Conservation (phyloP, 495 filamentous ascomycete genomes). For the Aspergillus funiculosus region DNA sequence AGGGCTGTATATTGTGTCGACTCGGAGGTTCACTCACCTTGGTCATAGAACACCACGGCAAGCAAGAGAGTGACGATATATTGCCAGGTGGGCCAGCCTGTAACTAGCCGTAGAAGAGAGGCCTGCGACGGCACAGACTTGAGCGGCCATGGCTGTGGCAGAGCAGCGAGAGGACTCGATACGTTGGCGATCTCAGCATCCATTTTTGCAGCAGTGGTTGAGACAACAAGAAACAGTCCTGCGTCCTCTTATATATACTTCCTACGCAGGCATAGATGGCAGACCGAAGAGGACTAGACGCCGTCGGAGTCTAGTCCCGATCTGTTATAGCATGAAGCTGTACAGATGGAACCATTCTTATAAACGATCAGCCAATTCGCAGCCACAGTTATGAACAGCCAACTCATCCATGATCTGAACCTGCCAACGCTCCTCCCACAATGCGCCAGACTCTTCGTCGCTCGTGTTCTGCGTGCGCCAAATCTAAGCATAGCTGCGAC, state of each 20-base stretch:
- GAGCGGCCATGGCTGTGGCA: not conserved
- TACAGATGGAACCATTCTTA: too few relatives aligned
- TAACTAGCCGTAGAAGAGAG: not conserved
- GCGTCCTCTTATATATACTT: too few relatives aligned
- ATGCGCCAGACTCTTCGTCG: slow-evolving; percentile 47
- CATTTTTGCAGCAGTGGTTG: too few relatives aligned
- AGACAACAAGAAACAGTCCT: too few relatives aligned
- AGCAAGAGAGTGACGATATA: slow-evolving; percentile 25
- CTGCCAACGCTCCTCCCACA: not conserved
- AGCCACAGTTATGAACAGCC: too few relatives aligned
- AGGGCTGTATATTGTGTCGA: not conserved
- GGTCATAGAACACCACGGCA: slow-evolving; percentile 29
- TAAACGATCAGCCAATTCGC: too few relatives aligned
- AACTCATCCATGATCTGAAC: too few relatives aligned
- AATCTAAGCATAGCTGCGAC: slow-evolving; percentile 46
- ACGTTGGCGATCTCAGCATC: too few relatives aligned
- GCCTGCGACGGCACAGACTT: not conserved
- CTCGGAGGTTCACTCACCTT: slow-evolving; percentile 19
- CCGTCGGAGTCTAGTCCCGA: slow-evolving; percentile 25
- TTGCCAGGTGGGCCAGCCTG: slow-evolving; percentile 24
- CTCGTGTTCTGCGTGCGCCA: slow-evolving; percentile 46
- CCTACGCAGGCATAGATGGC: not conserved
- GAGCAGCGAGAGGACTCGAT: too few relatives aligned
- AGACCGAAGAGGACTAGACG: not conserved
- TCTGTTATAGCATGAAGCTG: not conserved